A percentile compares a stretch with the other conserved stretches of the same genome.
These are phyloP conservation scores for Dendrostoma leiphaemia DNA, from an alignment of 2,329 filamentous ascomycete genomes.

Conservation along the genomic window DNA sequence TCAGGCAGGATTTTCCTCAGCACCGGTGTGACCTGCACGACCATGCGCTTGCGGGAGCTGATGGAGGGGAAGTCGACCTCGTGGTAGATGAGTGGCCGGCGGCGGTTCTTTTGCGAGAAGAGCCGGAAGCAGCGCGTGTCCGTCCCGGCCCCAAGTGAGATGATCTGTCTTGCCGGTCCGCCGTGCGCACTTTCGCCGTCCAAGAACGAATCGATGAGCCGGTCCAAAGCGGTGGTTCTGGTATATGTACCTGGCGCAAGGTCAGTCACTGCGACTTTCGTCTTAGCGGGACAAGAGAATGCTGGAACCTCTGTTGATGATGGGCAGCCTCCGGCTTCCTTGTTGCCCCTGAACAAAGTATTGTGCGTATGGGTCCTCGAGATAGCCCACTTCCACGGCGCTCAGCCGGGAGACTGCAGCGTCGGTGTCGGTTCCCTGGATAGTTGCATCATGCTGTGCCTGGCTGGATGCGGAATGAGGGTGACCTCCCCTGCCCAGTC, in stretches of 20 bases:
- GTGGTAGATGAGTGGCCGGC: conserved; percentile 67
- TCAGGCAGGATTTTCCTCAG: conserved; percentile 39
- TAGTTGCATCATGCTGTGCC: conserved; percentile 63
- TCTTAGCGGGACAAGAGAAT: conserved; percentile 44
- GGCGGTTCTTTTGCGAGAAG: conserved; percentile 41
- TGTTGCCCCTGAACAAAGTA: conserved; percentile 60
- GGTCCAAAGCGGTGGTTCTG: conserved; percentile 79
- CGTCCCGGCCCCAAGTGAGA: conserved; percentile 90
- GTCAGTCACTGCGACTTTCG: conserved; percentile 61
- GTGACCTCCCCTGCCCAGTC: conserved; percentile 21
- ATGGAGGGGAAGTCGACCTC: conserved; percentile 87
- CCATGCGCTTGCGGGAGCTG: conserved; percentile 62
- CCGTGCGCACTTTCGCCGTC: conserved; percentile 27
- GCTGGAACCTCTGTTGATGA: conserved; percentile 88
- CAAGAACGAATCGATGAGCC: conserved; percentile 72
- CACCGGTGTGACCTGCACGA: conserved; percentile 44
- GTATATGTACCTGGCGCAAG: conserved; percentile 76
- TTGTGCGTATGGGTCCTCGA: conserved; percentile 76
- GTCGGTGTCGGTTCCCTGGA: conserved; percentile 90
- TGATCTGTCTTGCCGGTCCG: conserved; percentile 63
- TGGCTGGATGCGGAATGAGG: conserved; percentile 24
- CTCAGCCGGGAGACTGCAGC: conserved; percentile 86
- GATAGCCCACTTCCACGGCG: conserved; percentile 80
- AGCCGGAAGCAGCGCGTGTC: conserved; percentile 87
- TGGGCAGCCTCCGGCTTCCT: conserved; percentile 68